A percentile compares a stretch with the other conserved stretches of the same genome.
These are phyloP conservation scores for barrel medic (Medicago truncatula) DNA, from an alignment of 306 rosid genomes.

Conservation along the genomic window MtrunA17r5.0-ANR NC_053048.1:41897001-41897500, in stretches of 20 bases:
- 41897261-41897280: constrained; percentile 90
- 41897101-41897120: constrained; percentile 86
- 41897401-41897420: neutral
- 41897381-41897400: constrained; percentile 10
- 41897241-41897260: constrained; percentile 97
- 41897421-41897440: constrained; percentile 31
- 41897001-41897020: constrained; percentile 95
- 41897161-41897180: constrained; percentile 83
- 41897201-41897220: constrained; percentile 76
- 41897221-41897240: constrained; percentile 83
- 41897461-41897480: constrained; percentile 24
- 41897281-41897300: constrained; percentile 79
- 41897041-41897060: constrained; percentile 82
- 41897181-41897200: constrained; percentile 99
- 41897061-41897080: constrained; percentile 94
- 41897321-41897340: constrained; percentile 86
- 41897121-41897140: constrained; percentile 96
- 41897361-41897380: constrained; percentile 39
- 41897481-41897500: constrained; percentile 19
- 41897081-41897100: constrained; percentile 82
- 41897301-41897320: constrained; percentile 88
- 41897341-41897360: constrained; percentile 77
- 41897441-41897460: constrained; percentile 13
- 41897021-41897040: constrained; percentile 97
- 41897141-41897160: constrained; percentile 94